These are phyloP conservation scores for Aspergillus unguis DNA, from an alignment of 2,329 filamentous ascomycete genomes.

Conservation along the genomic window DNA sequence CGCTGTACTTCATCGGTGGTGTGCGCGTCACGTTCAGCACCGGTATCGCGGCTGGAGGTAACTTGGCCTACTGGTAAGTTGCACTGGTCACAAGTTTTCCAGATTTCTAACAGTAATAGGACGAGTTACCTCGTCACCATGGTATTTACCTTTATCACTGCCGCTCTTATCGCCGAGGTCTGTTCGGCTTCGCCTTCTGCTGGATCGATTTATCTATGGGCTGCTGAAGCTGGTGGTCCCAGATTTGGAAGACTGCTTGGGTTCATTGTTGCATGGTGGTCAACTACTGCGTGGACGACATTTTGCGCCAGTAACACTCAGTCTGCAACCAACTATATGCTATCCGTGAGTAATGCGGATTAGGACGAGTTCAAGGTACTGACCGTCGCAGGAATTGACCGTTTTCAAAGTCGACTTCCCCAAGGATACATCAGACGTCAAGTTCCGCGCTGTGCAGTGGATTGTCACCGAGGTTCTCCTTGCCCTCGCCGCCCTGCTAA, in stretches of 20 bases:
- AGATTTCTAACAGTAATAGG: conserved; percentile 33
- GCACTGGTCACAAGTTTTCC: background rate
- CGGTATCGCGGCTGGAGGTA: conserved; percentile 59
- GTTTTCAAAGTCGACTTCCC: conserved; percentile 57
- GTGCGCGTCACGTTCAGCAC: conserved; percentile 62
- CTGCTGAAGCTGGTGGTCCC: conserved; percentile 57
- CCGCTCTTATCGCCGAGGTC: conserved; percentile 59
- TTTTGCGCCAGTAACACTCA: conserved; percentile 56
- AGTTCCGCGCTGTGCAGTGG: conserved; percentile 61
- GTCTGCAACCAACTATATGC: conserved; percentile 52
- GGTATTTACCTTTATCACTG: conserved; percentile 60
- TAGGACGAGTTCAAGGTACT: background rate
- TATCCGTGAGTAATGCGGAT: conserved; percentile 40
- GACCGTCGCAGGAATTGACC: conserved; percentile 48
- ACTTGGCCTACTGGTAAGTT: conserved; percentile 57
- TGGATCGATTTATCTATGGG: conserved; percentile 61
- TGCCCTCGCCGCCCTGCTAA: conserved; percentile 49
- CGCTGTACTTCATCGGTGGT: conserved; percentile 60
- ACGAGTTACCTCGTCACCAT: conserved; percentile 60
- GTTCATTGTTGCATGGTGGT: conserved; percentile 64
- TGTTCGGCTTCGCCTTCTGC: conserved; percentile 59
- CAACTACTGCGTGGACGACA: conserved; percentile 60
- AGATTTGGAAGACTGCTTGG: conserved; percentile 56
- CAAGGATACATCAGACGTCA: conserved; percentile 51
- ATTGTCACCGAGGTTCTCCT: conserved; percentile 54